These are phyloP conservation scores for Brassica juncea DNA, from an alignment of 345 rosid genomes.

Conservation along the genomic window DNA sequence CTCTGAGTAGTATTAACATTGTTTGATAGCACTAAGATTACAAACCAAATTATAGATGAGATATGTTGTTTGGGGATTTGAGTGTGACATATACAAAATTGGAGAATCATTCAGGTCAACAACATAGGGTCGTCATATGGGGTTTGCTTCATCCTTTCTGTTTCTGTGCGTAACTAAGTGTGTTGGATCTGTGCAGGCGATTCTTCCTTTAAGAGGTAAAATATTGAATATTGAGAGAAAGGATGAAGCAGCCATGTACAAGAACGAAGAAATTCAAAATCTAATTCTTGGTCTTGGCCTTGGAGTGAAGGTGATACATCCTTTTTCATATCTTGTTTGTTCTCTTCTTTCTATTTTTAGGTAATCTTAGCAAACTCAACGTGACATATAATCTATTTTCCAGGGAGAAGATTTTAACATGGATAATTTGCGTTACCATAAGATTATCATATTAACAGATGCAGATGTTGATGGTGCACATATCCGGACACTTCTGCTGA, in stretches of 20 bases:
- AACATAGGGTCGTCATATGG: neutral
- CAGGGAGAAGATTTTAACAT: conserved; percentile 94
- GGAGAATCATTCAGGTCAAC: conserved; percentile 1
- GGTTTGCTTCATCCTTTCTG: neutral
- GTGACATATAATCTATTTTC: conserved; percentile 25
- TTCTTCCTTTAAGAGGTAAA: conserved; percentile 97
- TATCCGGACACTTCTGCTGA: conserved; percentile 86
- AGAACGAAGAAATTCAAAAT: conserved; percentile 96
- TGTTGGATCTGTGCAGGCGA: conserved; percentile 60
- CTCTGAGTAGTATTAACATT: conserved; percentile 1
- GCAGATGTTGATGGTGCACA: conserved; percentile 99
- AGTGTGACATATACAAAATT: conserved; percentile 1
- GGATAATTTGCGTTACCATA: conserved; percentile 87
- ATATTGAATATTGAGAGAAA: conserved; percentile 88
- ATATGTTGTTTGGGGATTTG: neutral
- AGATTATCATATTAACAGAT: conserved; percentile 94
- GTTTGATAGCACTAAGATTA: neutral
- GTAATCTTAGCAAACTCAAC: conserved; percentile 11
- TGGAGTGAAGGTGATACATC: conserved; percentile 76
- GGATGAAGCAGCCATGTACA: conserved; percentile 98
- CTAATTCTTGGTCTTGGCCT: conserved; percentile 94
- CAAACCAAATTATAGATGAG: neutral
- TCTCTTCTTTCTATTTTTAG: conserved; percentile 1
- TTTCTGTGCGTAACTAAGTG: neutral
- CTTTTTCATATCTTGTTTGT: conserved; percentile 3